Conservation (phyloP, 306 rosid genomes). For the Quercus glauca region DNA sequence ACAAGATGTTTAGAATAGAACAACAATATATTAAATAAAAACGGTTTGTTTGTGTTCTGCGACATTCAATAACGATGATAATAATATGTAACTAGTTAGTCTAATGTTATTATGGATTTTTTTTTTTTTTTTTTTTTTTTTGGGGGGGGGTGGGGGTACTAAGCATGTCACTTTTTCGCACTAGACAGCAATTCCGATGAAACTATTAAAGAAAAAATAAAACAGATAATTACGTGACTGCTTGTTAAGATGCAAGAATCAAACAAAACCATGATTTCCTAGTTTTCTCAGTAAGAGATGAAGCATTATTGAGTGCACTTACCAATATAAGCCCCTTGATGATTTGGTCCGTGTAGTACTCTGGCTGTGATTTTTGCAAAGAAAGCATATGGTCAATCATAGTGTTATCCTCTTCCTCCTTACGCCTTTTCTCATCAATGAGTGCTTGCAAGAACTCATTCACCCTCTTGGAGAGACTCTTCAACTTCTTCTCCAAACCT, state of each 20-base stretch:
- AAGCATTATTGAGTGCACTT: neutral
- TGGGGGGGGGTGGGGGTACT: too few relatives aligned
- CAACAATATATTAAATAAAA: neutral
- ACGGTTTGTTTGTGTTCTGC: slow-evolving; percentile 1
- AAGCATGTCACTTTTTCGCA: too few relatives aligned
- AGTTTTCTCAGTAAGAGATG: neutral
- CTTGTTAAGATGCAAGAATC: too few relatives aligned
- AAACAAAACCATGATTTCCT: too few relatives aligned
- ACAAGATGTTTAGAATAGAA: too few relatives aligned
- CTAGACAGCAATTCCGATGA: too few relatives aligned
- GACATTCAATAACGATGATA: too few relatives aligned
- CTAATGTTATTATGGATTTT: too few relatives aligned
- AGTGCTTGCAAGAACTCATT: slow-evolving; percentile 27
- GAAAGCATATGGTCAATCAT: slow-evolving; percentile 16
- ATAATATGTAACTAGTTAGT: too few relatives aligned
- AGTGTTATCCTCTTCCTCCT: neutral
- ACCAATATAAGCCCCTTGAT: slow-evolving; percentile 28
- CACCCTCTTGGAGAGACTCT: slow-evolving; percentile 14
- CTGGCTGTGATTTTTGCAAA: slow-evolving; percentile 20
- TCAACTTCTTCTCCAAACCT: slow-evolving; percentile 10
- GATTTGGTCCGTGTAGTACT: slow-evolving; percentile 14
- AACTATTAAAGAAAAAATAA: too few relatives aligned
- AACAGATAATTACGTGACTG: too few relatives aligned
- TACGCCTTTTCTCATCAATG: slow-evolving; percentile 2
- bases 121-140: too few relatives aligned